These are phyloP conservation scores for Vitellaria paradoxa DNA, from an alignment of 179 eudicot species.

Conservation along the genomic window DNA sequence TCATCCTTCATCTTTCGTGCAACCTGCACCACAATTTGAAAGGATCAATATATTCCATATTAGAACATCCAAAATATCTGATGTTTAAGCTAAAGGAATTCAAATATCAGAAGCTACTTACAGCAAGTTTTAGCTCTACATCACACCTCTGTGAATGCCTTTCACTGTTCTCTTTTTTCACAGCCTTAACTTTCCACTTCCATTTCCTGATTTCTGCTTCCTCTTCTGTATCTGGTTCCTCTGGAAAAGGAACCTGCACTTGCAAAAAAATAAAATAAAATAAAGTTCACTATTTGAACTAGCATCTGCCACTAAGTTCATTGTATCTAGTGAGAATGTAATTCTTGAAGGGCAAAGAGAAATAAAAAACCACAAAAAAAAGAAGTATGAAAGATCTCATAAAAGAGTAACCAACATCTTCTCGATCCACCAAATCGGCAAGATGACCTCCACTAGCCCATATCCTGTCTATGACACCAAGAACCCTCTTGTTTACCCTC, in stretches of 20 bases:
- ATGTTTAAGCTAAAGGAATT: background rate
- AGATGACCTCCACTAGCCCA: conserved; percentile 90
- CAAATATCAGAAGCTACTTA: conserved; percentile 26
- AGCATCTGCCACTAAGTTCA: background rate
- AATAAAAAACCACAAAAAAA: background rate
- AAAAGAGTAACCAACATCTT: conserved; percentile 57
- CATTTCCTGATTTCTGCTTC: conserved; percentile 63
- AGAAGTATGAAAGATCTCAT: background rate
- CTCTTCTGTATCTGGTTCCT: conserved; percentile 85
- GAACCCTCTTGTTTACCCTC: conserved; percentile 81
- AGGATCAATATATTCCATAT: background rate
- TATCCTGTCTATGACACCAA: conserved; percentile 66
- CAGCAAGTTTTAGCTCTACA: conserved; percentile 85
- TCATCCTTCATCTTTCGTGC: conserved; percentile 92
- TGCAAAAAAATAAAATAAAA: background rate
- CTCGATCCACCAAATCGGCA: conserved; percentile 82
- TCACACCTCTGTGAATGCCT: conserved; percentile 94
- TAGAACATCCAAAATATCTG: background rate
- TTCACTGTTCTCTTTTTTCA: conserved; percentile 75
- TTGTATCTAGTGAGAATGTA: no score
- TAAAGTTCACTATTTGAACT: background rate
- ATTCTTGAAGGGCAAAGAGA: background rate
- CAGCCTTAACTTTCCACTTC: conserved; percentile 72
- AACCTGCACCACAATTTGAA: conserved; percentile 44
- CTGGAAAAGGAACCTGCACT: conserved; percentile 62